These are phyloP conservation scores for Marvania coccoides DNA, from an alignment of 139 green algal genomes.

Conservation along the genomic window DNA sequence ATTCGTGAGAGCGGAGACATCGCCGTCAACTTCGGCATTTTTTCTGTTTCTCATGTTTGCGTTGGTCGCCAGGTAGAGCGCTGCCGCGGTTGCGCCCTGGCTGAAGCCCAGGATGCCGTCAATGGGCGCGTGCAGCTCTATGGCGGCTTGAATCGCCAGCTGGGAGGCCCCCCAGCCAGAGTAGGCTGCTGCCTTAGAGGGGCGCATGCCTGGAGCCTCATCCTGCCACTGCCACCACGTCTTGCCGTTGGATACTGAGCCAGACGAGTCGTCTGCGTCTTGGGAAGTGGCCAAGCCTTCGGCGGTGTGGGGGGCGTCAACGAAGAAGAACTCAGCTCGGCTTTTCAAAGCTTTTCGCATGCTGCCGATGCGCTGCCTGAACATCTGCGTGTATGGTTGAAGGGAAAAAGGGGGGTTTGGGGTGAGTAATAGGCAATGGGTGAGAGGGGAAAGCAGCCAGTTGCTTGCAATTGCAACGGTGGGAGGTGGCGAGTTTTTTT, in stretches of 20 bases:
- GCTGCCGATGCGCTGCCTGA: conserved; percentile 45
- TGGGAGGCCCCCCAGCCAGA: conserved; percentile 21
- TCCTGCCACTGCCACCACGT: conserved; percentile 42
- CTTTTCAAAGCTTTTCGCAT: conserved; percentile 64
- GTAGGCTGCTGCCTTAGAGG: conserved; percentile 38
- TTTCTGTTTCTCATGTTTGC: neutral
- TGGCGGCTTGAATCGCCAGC: conserved; percentile 8
- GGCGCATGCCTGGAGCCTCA: conserved; percentile 10
- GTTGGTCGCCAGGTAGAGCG: conserved; percentile 31
- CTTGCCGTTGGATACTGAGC: neutral
- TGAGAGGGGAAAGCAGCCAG: neutral
- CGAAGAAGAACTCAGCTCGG: conserved; percentile 55
- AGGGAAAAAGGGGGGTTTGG: neutral
- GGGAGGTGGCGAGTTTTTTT: neutral
- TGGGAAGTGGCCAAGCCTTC: neutral
- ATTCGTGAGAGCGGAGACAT: neutral
- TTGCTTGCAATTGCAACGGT: no score
- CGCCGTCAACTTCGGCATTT: neutral
- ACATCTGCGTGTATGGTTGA: no score
- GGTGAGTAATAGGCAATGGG: neutral
- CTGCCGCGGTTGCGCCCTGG: conserved; percentile 48
- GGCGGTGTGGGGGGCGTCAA: conserved; percentile 47
- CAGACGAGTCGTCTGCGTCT: neutral
- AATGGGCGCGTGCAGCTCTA: conserved; percentile 22
- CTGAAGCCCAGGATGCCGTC: conserved; percentile 48